These are phyloP conservation scores for Citrullus amarus DNA, from an alignment of 306 rosid species.

Conservation along the genomic window DNA sequence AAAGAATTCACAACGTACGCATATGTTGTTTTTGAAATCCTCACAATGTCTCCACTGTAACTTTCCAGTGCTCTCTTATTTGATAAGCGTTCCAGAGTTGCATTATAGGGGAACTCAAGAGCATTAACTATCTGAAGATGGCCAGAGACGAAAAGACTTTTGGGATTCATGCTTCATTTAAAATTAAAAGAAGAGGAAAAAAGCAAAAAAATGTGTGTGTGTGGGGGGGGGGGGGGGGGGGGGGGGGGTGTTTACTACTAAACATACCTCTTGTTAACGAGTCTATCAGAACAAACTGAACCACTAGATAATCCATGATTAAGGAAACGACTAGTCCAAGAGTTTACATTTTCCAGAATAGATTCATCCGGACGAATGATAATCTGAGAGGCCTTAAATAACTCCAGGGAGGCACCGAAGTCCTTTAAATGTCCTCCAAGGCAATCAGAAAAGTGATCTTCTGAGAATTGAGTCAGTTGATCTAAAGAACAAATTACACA, in stretches of 20 bases:
- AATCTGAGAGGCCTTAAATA: slow-evolving; percentile 63
- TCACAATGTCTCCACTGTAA: slow-evolving; percentile 38
- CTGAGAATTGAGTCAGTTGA: slow-evolving; percentile 46
- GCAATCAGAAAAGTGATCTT: slow-evolving; percentile 37
- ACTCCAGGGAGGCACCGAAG: slow-evolving; percentile 43
- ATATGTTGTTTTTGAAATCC: slow-evolving; percentile 55
- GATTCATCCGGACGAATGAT: slow-evolving; percentile 45
- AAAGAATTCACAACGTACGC: slow-evolving; percentile 23
- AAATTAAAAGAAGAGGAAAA: not conserved
- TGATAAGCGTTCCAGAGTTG: slow-evolving; percentile 49
- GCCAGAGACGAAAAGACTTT: not conserved
- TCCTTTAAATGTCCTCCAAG: slow-evolving; percentile 68
- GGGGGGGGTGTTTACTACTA: not conserved
- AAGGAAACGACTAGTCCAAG: slow-evolving; percentile 48
- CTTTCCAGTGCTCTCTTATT: slow-evolving; percentile 44
- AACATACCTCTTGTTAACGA: slow-evolving; percentile 47
- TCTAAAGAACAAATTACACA: slow-evolving; percentile 31
- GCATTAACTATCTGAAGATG: slow-evolving; percentile 40
- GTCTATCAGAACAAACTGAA: slow-evolving; percentile 15
- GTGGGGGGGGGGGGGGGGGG: too few species aligned
- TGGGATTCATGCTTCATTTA: not conserved
- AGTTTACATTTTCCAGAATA: slow-evolving; percentile 35
- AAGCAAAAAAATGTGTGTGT: not conserved
- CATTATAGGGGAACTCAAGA: slow-evolving; percentile 42
- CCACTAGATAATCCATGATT: slow-evolving; percentile 20